Evolutionary conservation across 192 early-diverging fungal genomes (phyloP).

Genomic region (Mortierella hygrophila): DNA sequence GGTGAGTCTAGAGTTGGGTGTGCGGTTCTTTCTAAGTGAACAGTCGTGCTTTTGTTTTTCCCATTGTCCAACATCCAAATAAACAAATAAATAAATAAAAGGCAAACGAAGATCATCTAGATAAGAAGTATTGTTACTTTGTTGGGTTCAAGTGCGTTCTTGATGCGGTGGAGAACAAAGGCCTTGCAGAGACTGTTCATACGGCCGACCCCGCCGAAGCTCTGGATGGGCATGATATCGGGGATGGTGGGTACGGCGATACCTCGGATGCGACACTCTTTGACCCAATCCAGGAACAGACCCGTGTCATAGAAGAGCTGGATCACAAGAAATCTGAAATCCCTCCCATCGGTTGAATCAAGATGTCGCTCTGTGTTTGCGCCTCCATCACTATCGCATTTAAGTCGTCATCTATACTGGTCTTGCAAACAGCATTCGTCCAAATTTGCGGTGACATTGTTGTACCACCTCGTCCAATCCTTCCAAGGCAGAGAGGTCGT

Average conservation of each 20-base stretch:
- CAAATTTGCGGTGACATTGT: too few relatives aligned
- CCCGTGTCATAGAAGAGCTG: constrained; percentile 94
- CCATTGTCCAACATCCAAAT: neutral
- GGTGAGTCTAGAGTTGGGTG: neutral
- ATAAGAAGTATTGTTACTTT: constrained; percentile 56
- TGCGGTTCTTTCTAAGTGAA: neutral
- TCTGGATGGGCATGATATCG: constrained; percentile 96
- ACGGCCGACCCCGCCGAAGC: constrained; percentile 88
- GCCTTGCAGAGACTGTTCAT: constrained; percentile 90
- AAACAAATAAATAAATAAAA: neutral
- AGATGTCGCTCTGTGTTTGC: constrained; percentile 90
- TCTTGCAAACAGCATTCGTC: too few relatives aligned
- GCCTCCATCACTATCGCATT: too few relatives aligned
- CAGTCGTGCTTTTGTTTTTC: too few relatives aligned
- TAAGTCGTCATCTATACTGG: too few relatives aligned
- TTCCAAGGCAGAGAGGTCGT: too few relatives aligned
- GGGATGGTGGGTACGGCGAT: constrained; percentile 86
- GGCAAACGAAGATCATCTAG: too few relatives aligned
- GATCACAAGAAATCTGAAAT: constrained; percentile 92
- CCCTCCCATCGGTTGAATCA: constrained; percentile 78
- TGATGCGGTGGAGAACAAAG: constrained; percentile 81
- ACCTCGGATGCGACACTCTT: constrained; percentile 77
- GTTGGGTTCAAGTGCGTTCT: constrained; percentile 85
- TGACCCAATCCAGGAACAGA: constrained; percentile 84
- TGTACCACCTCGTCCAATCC: too few relatives aligned